These are phyloP conservation scores for Blastobotrys chiropterorum DNA, from an alignment of 805 yeast species.

Conservation along the genomic window DNA sequence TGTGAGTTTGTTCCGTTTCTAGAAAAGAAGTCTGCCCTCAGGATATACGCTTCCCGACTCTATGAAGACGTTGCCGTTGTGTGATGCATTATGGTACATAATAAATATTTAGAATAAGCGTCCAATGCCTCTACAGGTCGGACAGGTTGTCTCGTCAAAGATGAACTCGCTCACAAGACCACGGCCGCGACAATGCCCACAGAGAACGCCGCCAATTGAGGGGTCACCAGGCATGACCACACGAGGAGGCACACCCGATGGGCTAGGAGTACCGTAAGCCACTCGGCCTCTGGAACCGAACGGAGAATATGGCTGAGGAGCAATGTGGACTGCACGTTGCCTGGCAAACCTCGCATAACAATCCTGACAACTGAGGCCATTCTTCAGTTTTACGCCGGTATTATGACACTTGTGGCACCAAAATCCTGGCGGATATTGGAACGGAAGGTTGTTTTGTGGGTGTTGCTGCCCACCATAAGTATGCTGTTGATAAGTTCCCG, in stretches of 20 bases:
- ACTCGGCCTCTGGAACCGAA: conserved; percentile 14
- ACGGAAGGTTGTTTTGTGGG: conserved; percentile 44
- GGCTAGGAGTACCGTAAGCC: background rate
- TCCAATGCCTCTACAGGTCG: conserved; percentile 5
- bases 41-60: too few relatives aligned
- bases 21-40: too few relatives aligned
- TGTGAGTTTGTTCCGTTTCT: too few relatives aligned
- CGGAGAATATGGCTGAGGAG: conserved; percentile 15
- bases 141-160: conserved; percentile 5
- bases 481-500: background rate
- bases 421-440: conserved; percentile 58
- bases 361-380: conserved; percentile 58
- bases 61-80: background rate
- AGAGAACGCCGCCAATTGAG: conserved; percentile 58
- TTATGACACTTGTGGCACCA: conserved; percentile 66
- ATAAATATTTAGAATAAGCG: background rate
- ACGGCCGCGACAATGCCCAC: conserved; percentile 64
- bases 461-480: background rate
- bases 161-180: conserved; percentile 37
- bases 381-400: conserved; percentile 57
- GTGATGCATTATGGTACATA: background rate
- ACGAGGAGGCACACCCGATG: background rate
- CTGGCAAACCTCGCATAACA: conserved; percentile 66
- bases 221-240: conserved; percentile 64
- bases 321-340: conserved; percentile 27